Evolutionary conservation across 2,329 filamentous ascomycete genomes (phyloP), one percentile per base, ranked within the genome.

Genomic region (Calonectria honghensis): DNA sequence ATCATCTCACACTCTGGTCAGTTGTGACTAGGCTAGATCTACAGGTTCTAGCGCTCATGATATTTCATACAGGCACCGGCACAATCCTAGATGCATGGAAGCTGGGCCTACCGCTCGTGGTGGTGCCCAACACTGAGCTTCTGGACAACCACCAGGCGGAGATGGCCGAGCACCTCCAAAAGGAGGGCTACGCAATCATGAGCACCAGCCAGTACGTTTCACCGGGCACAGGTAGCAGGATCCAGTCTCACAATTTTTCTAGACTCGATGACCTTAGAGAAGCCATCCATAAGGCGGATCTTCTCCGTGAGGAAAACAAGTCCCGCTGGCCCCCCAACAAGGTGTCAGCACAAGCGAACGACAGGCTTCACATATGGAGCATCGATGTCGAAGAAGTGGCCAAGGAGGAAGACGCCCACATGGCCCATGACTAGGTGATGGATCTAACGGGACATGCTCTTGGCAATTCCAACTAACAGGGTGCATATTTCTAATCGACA

Each of bases 121-220:
- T 98, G 0, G 96, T 99, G 3, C 94, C 96, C 3, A 99, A 99
- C 83, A 90, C 92, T 2, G 88, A 89, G 9, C 90, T 99, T 0
- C 90, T 98, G 79, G 93, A 97, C 81, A 96, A 99, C 81, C 97
- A 99, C 83, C 97, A 99, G 85, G 90, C 92, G 27, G 95, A 98
- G 84, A 90, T 99, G 70, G 96, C 96, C 0, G 88, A 92, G 65
- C 93, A 95, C 78, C 90, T 98, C 72, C 91, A 94, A 39, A 86
- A 88, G 31, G 91, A 95, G 78, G 93, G 94, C 31, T 98, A 97
- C 85, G 92, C 95, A 3, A 89, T 96, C n/a, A 90, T 93, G 79
- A 94, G 94, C 14, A 87, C 89, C 68, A 86, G 95, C 52, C 88
- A 90, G 93, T 95, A 89, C 70, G 90, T 82, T n/a, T 41, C 51